Evolutionary conservation across 805 yeast species (phyloP), one percentile per base, ranked within the genome.

Genomic region (Wickerhamomyces subpelliculosus): DNA sequence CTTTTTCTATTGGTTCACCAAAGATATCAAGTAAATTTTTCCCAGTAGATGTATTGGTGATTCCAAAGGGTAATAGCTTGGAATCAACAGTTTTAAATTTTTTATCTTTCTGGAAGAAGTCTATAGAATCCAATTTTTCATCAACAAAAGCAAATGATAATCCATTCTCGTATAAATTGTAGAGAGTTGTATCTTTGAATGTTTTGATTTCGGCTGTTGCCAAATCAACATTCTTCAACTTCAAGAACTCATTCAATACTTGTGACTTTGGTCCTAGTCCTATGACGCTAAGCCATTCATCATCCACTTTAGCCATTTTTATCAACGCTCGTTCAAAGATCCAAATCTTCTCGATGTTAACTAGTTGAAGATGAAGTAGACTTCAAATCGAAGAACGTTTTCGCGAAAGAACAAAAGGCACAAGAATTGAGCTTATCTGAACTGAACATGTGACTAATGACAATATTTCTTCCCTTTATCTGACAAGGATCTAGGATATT

Each of bases 1-100:
- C 70, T 43, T 66, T 66, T 35, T 64, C 65, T 12, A 41, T 11
- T 0, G 72, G 72, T 38, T 66, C 72, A 1, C 70, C 70, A 37
- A 61, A 56, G 27, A 17, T 41, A 17, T 48, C 51, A 4, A 66
- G 60, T 4, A 66, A 38, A 3, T 48, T 43, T 35, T 46, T 49
- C 2, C 63, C 70, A 0, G 61, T 59, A 5, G 43, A 34, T 1
- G 36, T 34, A 1, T 35, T 14, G 1, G 36, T 32, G 3, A 63
- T 26, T 3, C 40, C 45, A 2, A 51, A 46, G 0, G 63, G 61
- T 3, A 52, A 29, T 8, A 38, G 16, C 2, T 21, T 9, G 1
- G 42, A 39, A 4, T 32, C 32, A 2, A 51, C 49, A 0, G 41
- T 14, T 1, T 29, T 27, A 43, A 55, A 57, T 18, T 43, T 35